Evolutionary conservation across 495 filamentous ascomycete genomes (phyloP), one percentile per base, ranked within the genome.

Genomic region (Podospora pseudocomata): DNA sequence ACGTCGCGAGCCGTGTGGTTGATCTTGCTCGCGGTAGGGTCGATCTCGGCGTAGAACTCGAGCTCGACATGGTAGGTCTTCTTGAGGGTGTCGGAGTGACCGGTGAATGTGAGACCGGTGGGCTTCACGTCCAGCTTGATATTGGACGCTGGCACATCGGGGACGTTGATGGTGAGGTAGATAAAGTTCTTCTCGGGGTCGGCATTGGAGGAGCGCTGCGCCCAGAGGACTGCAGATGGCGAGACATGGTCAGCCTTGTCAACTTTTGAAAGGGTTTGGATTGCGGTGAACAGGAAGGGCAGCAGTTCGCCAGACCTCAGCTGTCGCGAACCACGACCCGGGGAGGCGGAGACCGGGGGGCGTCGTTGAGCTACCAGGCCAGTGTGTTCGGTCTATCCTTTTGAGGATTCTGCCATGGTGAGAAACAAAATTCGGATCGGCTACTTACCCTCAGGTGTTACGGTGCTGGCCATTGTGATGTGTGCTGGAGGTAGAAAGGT

Each of bases 41-140:
- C 94, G 83, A 99, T 96, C 82, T 98, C 95, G 72, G 75, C 91
- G 81, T 86, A 98, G 81, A 99, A 88, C 71, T 93, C 89, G n/a
- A 99, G 87, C 19, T 91, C 89, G 68, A 97, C 87, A 64, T 89
- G 84, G 81, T 97, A 99, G 60, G 84, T 90, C 64, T 86, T 86
- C 88, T 98, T 98, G 63, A 86, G 80, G 64, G 87, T 90, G 58
- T 88, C 88, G 32, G 91, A 92, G 73, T 87, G 80, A 71, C 94
- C 96, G 64, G 86, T 86, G 86, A 98, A 99, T 63, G 82, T 85
- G 65, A 99, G 86, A 69, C 86, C 85, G 65, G 84, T 90, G 61
- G 93, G 79, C 79, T 92, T 90, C 72, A 97, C 80, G 72, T 93
- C 89, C 68, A 97, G 85, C 77, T 93, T 89, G 70, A 93, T 81